phyloP scores from a whole-genome alignment of 1,284 basidiomycete genomes.

The Stereum hirsutum region DNA sequence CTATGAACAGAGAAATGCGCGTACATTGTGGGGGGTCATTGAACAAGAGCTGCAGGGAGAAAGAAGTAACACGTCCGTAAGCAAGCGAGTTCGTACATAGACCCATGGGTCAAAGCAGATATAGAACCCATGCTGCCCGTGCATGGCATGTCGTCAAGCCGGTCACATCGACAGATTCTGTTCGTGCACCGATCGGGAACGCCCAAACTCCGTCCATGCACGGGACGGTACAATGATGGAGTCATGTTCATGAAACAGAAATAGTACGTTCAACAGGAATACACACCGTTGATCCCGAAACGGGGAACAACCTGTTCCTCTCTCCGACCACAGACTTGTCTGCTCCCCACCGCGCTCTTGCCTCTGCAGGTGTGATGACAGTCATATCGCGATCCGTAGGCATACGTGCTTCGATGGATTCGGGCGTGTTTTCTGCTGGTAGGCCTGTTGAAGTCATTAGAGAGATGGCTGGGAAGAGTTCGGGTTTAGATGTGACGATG shows the following conservation, averaged over 20 bases:
- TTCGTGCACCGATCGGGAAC: no score
- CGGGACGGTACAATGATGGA: background rate
- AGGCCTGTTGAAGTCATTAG: slow-evolving; percentile 66
- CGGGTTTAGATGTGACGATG: slow-evolving; percentile 40
- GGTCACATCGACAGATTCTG: no score
- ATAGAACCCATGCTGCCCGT: background rate
- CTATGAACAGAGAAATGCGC: slow-evolving; percentile 6
- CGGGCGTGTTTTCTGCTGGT: slow-evolving; percentile 45
- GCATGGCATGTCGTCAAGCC: no score
- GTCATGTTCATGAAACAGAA: no score
- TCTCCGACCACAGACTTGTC: slow-evolving; percentile 21
- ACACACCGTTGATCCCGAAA: slow-evolving; percentile 63
- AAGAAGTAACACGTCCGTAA: background rate
- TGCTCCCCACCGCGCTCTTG: slow-evolving; percentile 51
- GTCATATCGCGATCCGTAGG: slow-evolving; percentile 56
- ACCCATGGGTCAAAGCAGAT: background rate
- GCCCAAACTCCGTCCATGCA: background rate
- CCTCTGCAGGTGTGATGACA: slow-evolving; percentile 50
- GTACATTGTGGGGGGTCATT: slow-evolving; percentile 58
- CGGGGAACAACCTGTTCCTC: slow-evolving; percentile 46
- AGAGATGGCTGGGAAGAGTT: slow-evolving; percentile 49
- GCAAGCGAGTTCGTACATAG: background rate
- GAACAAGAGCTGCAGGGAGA: slow-evolving; percentile 35
- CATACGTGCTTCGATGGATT: slow-evolving; percentile 55
- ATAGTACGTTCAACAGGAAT: background rate